Percentiles rank a stretch among this genome's conserved stretches.
phyloP scores from a whole-genome alignment of 169 alveolate species.

The Eimeria brunetti region DNA sequence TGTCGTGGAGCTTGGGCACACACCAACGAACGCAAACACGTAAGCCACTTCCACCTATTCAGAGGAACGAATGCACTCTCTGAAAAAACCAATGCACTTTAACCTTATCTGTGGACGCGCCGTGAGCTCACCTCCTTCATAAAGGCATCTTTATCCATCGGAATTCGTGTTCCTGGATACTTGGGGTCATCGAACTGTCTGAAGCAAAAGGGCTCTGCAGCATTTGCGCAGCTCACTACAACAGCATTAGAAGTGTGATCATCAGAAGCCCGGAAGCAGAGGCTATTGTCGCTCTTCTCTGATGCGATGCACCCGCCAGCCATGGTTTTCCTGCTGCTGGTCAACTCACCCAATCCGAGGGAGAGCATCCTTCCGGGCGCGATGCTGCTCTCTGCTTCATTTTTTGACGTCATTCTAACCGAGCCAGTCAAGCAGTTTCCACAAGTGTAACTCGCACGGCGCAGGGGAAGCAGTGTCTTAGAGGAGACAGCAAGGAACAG shows the following conservation, averaged over 20 bases:
- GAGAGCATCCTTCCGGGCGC: neutral
- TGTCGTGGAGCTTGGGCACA: constrained; percentile 77
- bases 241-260: neutral
- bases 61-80: neutral
- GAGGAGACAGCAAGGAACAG: neutral
- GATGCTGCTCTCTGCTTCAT: neutral
- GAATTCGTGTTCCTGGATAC: constrained; percentile 63
- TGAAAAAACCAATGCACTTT: too few species aligned
- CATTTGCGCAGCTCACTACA: neutral
- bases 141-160: constrained; percentile 33
- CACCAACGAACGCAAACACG: neutral
- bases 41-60: neutral
- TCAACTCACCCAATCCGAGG: constrained; percentile 34
- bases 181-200: constrained; percentile 76
- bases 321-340: neutral
- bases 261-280: neutral
- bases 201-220: constrained; percentile 71
- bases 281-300: neutral
- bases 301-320: neutral
- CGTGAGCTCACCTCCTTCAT: constrained; percentile 53
- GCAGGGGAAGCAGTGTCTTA: neutral
- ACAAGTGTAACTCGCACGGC: neutral
- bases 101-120: neutral
- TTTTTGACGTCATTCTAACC: neutral
- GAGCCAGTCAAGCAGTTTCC: neutral